Conservation (phyloP, 345 rosid genomes). For the Fremontodendron californicum region DNA sequence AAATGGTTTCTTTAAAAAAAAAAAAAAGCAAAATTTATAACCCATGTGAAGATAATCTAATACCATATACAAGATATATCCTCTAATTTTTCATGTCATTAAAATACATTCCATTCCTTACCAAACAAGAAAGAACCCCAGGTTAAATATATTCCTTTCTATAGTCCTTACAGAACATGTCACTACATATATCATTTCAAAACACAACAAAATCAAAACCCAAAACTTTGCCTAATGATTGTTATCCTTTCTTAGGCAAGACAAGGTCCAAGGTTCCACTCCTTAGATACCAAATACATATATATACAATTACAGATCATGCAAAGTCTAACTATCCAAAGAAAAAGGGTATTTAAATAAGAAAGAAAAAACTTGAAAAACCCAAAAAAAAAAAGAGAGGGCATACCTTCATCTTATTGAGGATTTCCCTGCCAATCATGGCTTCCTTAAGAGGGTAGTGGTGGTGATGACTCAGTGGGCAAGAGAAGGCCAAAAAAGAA, state of each 20-base stretch:
- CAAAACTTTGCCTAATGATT: neutral
- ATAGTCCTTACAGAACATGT: neutral
- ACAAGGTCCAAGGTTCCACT: neutral
- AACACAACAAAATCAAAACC: neutral
- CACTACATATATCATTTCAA: neutral
- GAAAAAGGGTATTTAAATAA: neutral
- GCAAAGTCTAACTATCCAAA: neutral
- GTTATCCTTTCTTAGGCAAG: neutral
- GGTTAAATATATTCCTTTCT: neutral
- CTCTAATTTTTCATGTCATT: neutral
- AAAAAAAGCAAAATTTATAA: neutral
- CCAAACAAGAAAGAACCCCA: neutral
- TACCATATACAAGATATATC: neutral
- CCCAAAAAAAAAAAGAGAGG: constrained; percentile 1
- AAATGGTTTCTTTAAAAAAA: neutral
- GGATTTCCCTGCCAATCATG: constrained; percentile 74
- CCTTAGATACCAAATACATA: neutral
- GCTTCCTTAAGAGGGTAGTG: neutral
- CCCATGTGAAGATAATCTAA: neutral
- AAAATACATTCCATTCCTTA: neutral
- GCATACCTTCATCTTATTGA: constrained; percentile 73
- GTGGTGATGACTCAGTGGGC: neutral
- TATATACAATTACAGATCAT: neutral
- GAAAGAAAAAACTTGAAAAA: neutral
- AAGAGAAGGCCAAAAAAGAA: neutral